Evolutionary conservation across 1,139 yeast species (phyloP).

Genomic region (Nakaseomyces nivariensis): DNA sequence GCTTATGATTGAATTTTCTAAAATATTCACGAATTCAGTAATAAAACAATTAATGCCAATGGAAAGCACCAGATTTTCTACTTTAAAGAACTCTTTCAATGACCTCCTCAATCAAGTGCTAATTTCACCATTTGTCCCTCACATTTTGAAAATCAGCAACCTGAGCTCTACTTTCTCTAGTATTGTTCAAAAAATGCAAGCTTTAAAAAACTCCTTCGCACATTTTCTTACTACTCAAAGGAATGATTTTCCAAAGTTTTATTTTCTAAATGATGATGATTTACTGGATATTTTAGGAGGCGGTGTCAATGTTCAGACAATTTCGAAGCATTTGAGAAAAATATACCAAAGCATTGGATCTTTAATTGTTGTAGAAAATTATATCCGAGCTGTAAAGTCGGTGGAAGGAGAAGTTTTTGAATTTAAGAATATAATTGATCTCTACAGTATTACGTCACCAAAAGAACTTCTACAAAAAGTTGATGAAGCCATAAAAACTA

Average conservation of each 20-base stretch:
- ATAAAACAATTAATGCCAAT: conserved; percentile 55
- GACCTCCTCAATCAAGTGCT: conserved; percentile 35
- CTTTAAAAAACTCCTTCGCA: conserved; percentile 56
- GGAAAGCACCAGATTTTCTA: conserved; percentile 51
- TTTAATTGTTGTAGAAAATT: conserved; percentile 35
- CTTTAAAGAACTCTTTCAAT: conserved; percentile 29
- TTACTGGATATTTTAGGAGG: conserved; percentile 74
- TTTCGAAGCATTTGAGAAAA: conserved; percentile 57
- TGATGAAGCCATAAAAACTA: neutral
- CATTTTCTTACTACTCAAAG: conserved; percentile 79
- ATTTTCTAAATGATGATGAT: conserved; percentile 87
- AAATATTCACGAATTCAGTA: conserved; percentile 60
- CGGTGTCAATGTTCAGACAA: conserved; percentile 38
- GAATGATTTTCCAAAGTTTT: conserved; percentile 68
- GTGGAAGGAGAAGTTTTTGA: conserved; percentile 52
- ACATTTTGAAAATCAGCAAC: conserved; percentile 46
- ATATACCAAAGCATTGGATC: conserved; percentile 60
- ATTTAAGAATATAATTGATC: too few species aligned
- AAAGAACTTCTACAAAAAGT: neutral
- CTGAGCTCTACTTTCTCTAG: conserved; percentile 41
- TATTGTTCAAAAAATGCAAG: conserved; percentile 44
- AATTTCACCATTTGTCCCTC: conserved; percentile 46
- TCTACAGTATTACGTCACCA: neutral
- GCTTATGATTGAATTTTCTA: conserved; percentile 83
- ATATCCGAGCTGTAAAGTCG: conserved; percentile 45